phyloP scores from a whole-genome alignment of 2,329 filamentous ascomycete species.

The Aspergillus nomiae region DNA sequence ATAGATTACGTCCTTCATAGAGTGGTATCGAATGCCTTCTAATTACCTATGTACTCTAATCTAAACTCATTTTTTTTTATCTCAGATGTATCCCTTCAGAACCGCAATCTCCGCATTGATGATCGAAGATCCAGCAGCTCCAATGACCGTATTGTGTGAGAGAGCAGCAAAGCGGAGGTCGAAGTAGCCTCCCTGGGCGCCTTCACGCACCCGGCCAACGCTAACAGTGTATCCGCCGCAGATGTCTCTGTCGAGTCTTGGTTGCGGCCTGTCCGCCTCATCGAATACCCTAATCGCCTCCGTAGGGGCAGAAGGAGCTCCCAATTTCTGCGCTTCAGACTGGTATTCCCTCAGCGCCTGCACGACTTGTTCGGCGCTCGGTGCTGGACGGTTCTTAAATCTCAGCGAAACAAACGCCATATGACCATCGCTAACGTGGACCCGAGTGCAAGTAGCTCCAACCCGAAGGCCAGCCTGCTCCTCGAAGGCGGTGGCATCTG shows the following conservation, averaged over 20 bases:
- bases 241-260: constrained; percentile 82
- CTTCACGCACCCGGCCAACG: constrained; percentile 82
- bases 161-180: constrained; percentile 94
- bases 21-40: background rate
- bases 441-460: constrained; percentile 87
- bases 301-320: constrained; percentile 82
- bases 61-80: constrained; percentile 8
- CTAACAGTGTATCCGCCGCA: constrained; percentile 86
- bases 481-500: constrained; percentile 70
- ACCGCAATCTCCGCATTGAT: constrained; percentile 91
- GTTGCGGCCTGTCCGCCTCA: constrained; percentile 86
- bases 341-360: constrained; percentile 78
- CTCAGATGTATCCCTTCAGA: constrained; percentile 80
- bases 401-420: constrained; percentile 88
- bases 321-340: constrained; percentile 77
- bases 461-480: constrained; percentile 75
- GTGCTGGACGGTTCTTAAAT: constrained; percentile 75
- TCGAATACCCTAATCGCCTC: constrained; percentile 87
- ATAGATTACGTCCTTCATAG: background rate
- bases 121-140: constrained; percentile 93
- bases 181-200: constrained; percentile 79
- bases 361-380: constrained; percentile 74
- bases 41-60: constrained; percentile 11
- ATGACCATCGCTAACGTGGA: constrained; percentile 93
- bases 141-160: constrained; percentile 90